These are phyloP conservation scores for Psilocybe cubensis DNA, from an alignment of 768 basidiomycete species.

Conservation along the genomic window DNA sequence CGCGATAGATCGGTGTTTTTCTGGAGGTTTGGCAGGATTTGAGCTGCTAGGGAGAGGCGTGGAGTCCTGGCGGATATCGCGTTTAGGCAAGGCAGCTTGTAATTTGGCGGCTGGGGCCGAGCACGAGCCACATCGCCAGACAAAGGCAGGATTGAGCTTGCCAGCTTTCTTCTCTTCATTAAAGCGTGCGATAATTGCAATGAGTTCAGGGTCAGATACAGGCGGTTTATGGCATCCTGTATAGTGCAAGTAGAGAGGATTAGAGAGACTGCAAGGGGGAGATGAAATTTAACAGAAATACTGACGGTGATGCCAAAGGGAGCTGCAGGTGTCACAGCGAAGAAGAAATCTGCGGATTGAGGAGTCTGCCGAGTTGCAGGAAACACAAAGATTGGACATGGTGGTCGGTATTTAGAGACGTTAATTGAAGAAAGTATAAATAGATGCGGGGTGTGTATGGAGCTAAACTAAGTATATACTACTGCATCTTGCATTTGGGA, in stretches of 20 bases:
- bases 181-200: constrained; percentile 28
- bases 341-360: constrained; percentile 36
- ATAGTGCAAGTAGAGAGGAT: not conserved
- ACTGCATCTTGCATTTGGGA: too few relatives aligned
- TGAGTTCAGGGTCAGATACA: constrained; percentile 33
- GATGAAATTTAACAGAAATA: not conserved
- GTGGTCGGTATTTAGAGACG: not conserved
- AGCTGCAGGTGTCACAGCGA: constrained; percentile 31
- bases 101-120: not conserved
- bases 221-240: constrained; percentile 41
- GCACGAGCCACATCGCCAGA: constrained; percentile 23
- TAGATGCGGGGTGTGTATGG: not conserved
- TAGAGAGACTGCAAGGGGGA: not conserved
- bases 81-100: not conserved
- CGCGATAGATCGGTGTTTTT: not conserved
- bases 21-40: not conserved
- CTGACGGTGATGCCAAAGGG: constrained; percentile 41
- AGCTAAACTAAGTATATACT: too few relatives aligned
- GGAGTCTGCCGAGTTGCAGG: constrained; percentile 28
- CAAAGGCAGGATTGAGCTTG: constrained; percentile 4
- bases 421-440: not conserved
- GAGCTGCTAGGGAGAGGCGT: not conserved
- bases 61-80: not conserved
- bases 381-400: constrained; percentile 22
- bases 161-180: constrained; percentile 10